Conservation (phyloP, 1,139 yeast species). For the Sugiyamaella paludigena region DNA sequence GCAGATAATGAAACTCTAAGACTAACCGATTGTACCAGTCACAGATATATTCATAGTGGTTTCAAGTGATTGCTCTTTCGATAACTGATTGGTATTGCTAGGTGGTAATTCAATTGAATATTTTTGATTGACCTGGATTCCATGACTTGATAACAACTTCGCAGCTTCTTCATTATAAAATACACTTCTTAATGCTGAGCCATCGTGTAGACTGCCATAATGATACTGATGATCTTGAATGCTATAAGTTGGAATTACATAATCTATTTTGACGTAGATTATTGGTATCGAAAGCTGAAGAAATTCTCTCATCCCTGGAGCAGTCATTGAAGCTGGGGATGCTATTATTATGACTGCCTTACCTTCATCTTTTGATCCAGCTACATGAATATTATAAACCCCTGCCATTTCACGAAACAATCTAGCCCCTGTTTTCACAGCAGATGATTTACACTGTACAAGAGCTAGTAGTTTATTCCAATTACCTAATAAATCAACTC, state of each 20-base stretch:
- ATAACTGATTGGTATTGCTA: no score
- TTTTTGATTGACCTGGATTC: conserved; percentile 6
- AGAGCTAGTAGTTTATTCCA: conserved; percentile 38
- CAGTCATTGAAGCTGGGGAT: conserved; percentile 60
- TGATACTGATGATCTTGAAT: conserved; percentile 3
- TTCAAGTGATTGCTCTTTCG: no score
- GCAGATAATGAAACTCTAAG: no score
- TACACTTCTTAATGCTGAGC: conserved; percentile 12
- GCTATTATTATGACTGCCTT: conserved; percentile 46
- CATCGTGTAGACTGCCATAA: conserved; percentile 11
- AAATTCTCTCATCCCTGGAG: conserved; percentile 56
- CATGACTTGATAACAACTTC: conserved; percentile 7
- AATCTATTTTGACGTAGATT: conserved; percentile 25
- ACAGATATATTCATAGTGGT: no score
- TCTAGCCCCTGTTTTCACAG: conserved; percentile 50
- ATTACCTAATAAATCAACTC: conserved; percentile 54
- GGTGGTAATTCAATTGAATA: neutral
- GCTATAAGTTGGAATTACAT: conserved; percentile 15
- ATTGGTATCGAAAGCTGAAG: conserved; percentile 52
- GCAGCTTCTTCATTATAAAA: conserved; percentile 12
- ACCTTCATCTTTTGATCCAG: conserved; percentile 30
- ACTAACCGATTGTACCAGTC: no score
- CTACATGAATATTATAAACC: conserved; percentile 42
- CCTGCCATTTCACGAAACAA: conserved; percentile 61
- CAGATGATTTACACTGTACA: conserved; percentile 59